Base-by-base conservation (phyloP, 2,329 filamentous ascomycete genomes). In the Penicillium sp. region DNA sequence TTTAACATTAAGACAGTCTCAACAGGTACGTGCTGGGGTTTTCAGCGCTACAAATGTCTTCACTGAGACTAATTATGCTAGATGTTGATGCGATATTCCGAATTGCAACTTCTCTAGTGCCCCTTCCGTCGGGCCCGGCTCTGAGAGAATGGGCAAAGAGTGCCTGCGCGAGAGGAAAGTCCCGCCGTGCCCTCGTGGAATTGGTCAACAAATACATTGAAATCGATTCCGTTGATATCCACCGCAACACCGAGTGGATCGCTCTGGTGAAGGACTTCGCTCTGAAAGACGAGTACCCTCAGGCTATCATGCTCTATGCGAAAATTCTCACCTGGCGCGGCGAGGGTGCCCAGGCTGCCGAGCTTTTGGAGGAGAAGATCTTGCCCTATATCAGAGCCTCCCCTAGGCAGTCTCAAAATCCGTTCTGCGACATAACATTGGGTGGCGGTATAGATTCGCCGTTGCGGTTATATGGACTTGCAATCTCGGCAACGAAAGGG, bases 221-320 rank as follows among this genome's bases (percentile, higher is more conserved):
- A 29, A 21, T 44, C n/a, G 7, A 49, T n/a, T 8, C 24, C 27
- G 11, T 52, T 44, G 5, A 34, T 11, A 27, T 56, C 24, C 39
- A 48, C 34, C 13, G 16, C 40, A 48, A 54, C 9, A 58, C 44
- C 18, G 24, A 50, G 5, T 48, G 59, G 34, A 57, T 67, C 3
- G 47, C 58, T 1, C 42, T 51, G 11, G 41, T 72, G 14, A 61
- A 69, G 32, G 43, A 55, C 4, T 48, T 69, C 5, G 67, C 70
- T 11, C 36, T 55, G 1, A 49, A 61, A 5, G 48, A 63, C 16
- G 59, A 56, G 7, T 66, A 67, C 36, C 69, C 70, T 0, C 55
- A 62, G 5, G 69, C 69, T 1, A 64, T 72, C 42, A 41, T 66
- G 10, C 27, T 72, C 6, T 65, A 69, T 11, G 69, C 67, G 6